A percentile compares a stretch with the other conserved stretches of the same genome.
Conservation (phyloP, 257 asterid genomes). For the Phtheirospermum japonicum region DNA sequence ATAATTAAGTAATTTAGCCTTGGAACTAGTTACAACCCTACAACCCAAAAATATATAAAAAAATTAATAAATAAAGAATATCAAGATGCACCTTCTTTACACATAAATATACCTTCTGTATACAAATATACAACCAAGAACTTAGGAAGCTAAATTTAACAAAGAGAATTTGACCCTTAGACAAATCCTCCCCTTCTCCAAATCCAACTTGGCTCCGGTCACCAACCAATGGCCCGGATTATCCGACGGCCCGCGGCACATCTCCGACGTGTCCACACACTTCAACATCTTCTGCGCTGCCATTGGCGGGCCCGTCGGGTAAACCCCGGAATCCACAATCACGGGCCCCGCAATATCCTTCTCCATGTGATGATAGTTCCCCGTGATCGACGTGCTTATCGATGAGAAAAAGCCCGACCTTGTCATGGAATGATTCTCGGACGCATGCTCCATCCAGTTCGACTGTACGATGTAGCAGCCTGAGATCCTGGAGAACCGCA, state of each 20-base stretch:
- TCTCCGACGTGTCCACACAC: slow-evolving; percentile 63
- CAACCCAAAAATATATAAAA: too few relatives aligned
- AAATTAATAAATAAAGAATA: too few relatives aligned
- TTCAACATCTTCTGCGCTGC: slow-evolving; percentile 55
- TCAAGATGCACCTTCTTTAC: too few relatives aligned
- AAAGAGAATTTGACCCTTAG: slow-evolving; percentile 73
- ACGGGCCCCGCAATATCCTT: slow-evolving; percentile 48
- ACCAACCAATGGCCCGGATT: slow-evolving; percentile 93
- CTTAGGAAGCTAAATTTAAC: slow-evolving; percentile 40
- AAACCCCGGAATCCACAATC: slow-evolving; percentile 72
- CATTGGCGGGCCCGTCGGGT: slow-evolving; percentile 74
- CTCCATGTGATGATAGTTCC: slow-evolving; percentile 23
- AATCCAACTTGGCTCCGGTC: slow-evolving; percentile 75
- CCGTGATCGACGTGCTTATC: slow-evolving; percentile 46
- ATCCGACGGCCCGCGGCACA: slow-evolving; percentile 76
- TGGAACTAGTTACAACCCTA: too few relatives aligned
- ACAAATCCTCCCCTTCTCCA: slow-evolving; percentile 78
- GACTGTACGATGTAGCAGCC: slow-evolving; percentile 51
- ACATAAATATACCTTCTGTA: too few relatives aligned
- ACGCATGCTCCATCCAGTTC: slow-evolving; percentile 59
- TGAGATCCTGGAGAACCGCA: slow-evolving; percentile 46
- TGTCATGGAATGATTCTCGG: slow-evolving; percentile 31
- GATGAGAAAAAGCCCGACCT: slow-evolving; percentile 62
- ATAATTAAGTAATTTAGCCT: too few relatives aligned
- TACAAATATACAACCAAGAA: not conserved